A percentile compares a stretch with the other conserved stretches of the same genome.
These are phyloP conservation scores for Ustilago esculenta DNA, from an alignment of 1,284 basidiomycete species.

Conservation along the genomic window DNA sequence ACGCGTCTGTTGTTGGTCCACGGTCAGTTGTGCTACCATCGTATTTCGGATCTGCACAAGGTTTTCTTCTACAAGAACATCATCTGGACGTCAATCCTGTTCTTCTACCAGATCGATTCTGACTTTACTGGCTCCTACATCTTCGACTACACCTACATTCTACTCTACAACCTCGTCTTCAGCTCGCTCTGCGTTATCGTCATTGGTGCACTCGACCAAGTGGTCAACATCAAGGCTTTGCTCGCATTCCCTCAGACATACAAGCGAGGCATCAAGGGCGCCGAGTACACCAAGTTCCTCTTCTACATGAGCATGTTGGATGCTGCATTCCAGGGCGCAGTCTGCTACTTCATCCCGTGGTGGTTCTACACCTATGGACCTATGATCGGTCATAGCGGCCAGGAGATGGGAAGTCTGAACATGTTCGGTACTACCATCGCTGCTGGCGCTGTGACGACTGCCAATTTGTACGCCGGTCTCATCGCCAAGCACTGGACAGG, in stretches of 20 bases:
- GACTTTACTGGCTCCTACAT: constrained; percentile 92
- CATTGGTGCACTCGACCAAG: constrained; percentile 96
- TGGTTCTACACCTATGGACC: constrained; percentile 75
- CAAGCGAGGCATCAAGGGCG: constrained; percentile 86
- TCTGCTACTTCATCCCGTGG: constrained; percentile 91
- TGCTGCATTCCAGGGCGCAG: constrained; percentile 88
- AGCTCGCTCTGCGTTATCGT: constrained; percentile 91
- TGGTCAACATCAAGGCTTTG: constrained; percentile 87
- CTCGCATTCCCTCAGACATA: constrained; percentile 93
- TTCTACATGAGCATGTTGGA: constrained; percentile 97
- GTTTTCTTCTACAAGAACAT: constrained; percentile 87
- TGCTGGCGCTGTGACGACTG: constrained; percentile 84
- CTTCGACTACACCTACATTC: constrained; percentile 80
- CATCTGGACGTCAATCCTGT: constrained; percentile 80
- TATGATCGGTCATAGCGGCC: constrained; percentile 44
- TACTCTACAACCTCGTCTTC: constrained; percentile 84
- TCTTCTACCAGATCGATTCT: constrained; percentile 93
- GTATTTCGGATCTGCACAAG: constrained; percentile 78
- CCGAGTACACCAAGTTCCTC: constrained; percentile 89
- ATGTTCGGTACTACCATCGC: constrained; percentile 94
- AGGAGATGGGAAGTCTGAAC: constrained; percentile 72
- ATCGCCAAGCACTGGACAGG: constrained; percentile 52
- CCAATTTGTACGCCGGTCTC: constrained; percentile 72
- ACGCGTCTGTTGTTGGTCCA: constrained; percentile 93
- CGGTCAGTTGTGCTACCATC: constrained; percentile 94